A percentile compares a stretch with the other conserved stretches of the same genome.
phyloP scores from a whole-genome alignment of 2,329 filamentous ascomycete genomes.

The Tolypocladium pustulatum region DNA sequence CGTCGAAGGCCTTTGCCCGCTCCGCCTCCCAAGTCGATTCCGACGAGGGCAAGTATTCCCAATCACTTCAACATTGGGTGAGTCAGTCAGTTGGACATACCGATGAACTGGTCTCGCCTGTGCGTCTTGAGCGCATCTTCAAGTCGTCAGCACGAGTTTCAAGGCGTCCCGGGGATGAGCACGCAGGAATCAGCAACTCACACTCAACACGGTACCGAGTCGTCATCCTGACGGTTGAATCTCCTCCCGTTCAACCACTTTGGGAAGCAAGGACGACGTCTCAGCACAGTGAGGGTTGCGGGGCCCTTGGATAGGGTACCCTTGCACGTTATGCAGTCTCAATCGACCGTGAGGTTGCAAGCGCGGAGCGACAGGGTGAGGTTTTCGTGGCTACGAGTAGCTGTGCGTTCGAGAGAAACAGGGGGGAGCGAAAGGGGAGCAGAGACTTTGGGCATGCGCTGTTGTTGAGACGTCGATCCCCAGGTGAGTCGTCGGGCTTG shows the following conservation, averaged over 20 bases:
- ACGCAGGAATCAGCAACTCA: conserved; percentile 27
- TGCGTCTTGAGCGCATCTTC: conserved; percentile 66
- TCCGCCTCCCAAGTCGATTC: not conserved
- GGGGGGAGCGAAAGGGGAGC: not conserved
- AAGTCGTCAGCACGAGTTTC: conserved; percentile 11
- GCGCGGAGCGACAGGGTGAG: not conserved
- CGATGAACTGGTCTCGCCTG: conserved; percentile 79
- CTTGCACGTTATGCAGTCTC: not conserved
- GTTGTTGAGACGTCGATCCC: not conserved
- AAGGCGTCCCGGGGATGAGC: not conserved
- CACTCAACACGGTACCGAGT: conserved; percentile 64
- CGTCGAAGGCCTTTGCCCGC: not conserved
- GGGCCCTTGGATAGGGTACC: not conserved
- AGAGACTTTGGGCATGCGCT: not conserved
- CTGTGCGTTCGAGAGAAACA: not conserved
- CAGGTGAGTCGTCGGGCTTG: not conserved
- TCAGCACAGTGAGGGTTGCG: not conserved
- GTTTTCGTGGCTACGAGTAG: not conserved
- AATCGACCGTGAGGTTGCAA: not conserved
- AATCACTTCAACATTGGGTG: not conserved
- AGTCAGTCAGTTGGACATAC: conserved; percentile 28
- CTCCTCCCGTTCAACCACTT: not conserved
- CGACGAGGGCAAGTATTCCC: not conserved
- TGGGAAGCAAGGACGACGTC: not conserved
- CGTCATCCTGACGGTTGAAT: conserved; percentile 34